phyloP scores from a whole-genome alignment of 208 protist species.

The Naegleria lovaniensis region DNA sequence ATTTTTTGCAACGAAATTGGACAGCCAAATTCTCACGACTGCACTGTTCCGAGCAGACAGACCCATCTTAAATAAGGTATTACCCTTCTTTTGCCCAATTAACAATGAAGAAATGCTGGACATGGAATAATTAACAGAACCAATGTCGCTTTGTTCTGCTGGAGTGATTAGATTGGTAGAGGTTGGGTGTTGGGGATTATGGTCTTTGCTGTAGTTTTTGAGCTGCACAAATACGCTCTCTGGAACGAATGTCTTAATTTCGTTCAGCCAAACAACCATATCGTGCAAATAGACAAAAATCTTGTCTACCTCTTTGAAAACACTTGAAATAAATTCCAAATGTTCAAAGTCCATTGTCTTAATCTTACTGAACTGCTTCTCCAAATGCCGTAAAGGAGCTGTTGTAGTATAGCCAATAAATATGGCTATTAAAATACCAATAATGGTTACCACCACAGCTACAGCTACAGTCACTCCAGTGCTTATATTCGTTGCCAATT shows the following conservation, averaged over 20 bases:
- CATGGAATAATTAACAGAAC: not conserved
- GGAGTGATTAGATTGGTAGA: no score
- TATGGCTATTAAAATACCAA: not conserved
- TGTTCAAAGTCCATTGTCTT: not conserved
- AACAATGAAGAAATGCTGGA: not conserved
- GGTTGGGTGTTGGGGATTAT: not conserved
- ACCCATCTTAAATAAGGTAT: not conserved
- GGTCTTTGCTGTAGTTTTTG: not conserved
- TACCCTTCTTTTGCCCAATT: not conserved
- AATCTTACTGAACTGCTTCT: not conserved
- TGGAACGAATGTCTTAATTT: not conserved
- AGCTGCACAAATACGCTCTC: not conserved
- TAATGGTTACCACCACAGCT: not conserved
- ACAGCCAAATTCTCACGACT: not conserved
- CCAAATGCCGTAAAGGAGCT: not conserved
- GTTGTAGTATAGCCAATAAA: not conserved
- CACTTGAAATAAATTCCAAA: not conserved
- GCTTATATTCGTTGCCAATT: not conserved
- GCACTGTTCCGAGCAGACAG: not conserved
- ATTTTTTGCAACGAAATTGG: not conserved
- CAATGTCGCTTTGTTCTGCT: no score
- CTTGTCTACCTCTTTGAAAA: not conserved
- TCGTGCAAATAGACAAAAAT: not conserved
- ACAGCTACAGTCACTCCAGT: not conserved
- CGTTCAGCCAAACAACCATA: not conserved